Conservation (phyloP, 2,329 filamentous ascomycete genomes). For the Xylariales sp. region DNA sequence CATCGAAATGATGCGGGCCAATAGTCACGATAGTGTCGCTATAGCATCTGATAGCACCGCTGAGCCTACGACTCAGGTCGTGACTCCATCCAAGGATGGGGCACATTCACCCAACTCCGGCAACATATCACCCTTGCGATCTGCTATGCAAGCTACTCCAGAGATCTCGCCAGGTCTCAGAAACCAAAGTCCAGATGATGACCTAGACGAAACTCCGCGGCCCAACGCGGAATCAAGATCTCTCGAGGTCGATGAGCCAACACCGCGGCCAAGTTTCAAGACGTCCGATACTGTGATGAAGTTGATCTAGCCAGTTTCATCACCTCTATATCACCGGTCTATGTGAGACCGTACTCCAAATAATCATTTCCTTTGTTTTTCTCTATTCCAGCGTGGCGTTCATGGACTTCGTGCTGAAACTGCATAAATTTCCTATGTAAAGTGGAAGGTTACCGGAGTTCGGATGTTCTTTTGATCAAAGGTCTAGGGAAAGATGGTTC, state of each 20-base stretch:
- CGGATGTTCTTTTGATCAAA: too few relatives aligned
- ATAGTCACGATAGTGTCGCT: constrained; percentile 80
- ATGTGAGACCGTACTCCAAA: constrained; percentile 5
- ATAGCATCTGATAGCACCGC: constrained; percentile 44
- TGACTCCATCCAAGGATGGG: constrained; percentile 42
- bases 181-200: constrained; percentile 11
- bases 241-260: constrained; percentile 28
- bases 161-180: constrained; percentile 17
- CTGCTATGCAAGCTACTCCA: constrained; percentile 21
- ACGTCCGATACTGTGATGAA: too few relatives aligned
- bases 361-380: constrained; percentile 2
- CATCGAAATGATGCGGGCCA: constrained; percentile 97
- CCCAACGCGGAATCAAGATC: constrained; percentile 19
- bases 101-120: constrained; percentile 19
- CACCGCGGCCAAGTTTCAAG: constrained; percentile 29
- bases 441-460: constrained; percentile 4
- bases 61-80: constrained; percentile 49
- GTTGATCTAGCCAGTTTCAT: too few relatives aligned
- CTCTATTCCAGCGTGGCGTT: constrained; percentile 10
- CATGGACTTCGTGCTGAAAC: constrained; percentile 3
- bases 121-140: constrained; percentile 14
- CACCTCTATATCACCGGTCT: too few relatives aligned
- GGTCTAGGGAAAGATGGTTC: too few relatives aligned
- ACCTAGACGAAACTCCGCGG: constrained; percentile 40
- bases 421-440: constrained; percentile 6